Conservation (phyloP, 768 basidiomycete species). For the Leccinum variicolor region DNA sequence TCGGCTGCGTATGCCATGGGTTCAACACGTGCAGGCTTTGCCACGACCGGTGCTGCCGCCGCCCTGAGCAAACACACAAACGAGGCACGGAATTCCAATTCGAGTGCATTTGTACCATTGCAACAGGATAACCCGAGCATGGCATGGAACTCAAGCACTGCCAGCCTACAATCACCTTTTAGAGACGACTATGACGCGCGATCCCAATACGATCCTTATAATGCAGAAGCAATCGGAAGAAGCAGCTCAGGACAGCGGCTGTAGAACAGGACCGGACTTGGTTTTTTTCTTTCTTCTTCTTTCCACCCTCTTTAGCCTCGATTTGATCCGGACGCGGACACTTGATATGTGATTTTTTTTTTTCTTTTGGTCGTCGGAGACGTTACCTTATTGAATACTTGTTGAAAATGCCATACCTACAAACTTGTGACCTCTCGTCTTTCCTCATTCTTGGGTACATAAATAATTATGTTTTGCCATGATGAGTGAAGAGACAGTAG, state of each 20-base stretch:
- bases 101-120: conserved; percentile 70
- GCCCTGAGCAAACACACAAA: conserved; percentile 23
- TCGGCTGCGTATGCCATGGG: conserved; percentile 40
- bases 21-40: conserved; percentile 28
- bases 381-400: conserved; percentile 4
- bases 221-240: conserved; percentile 22
- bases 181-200: conserved; percentile 29
- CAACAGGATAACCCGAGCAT: conserved; percentile 57
- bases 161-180: conserved; percentile 41
- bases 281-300: neutral
- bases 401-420: neutral
- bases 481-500: neutral
- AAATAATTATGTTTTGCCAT: neutral
- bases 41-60: conserved; percentile 16
- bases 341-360: neutral
- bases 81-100: conserved; percentile 48
- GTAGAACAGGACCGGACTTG: conserved; percentile 14
- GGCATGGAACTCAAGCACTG: conserved; percentile 56
- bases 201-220: conserved; percentile 26
- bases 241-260: conserved; percentile 22
- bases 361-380: conserved; percentile 1
- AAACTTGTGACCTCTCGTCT: conserved; percentile 6
- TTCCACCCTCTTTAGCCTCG: neutral
- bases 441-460: neutral
- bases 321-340: conserved; percentile 9